phyloP scores from a whole-genome alignment of 805 yeast genomes.

The Kazachstania psychrophila region DNA sequence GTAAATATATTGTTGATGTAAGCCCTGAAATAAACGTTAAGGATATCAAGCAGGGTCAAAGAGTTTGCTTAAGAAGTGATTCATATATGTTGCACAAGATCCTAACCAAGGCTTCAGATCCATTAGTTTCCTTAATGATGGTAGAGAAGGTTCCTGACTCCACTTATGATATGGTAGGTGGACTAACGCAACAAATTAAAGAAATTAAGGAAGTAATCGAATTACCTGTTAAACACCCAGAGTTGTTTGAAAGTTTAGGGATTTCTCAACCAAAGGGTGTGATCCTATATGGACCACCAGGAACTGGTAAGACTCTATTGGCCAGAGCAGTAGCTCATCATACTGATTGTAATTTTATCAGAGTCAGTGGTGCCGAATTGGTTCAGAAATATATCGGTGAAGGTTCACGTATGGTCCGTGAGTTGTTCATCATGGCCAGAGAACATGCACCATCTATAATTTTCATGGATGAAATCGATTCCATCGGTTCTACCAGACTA shows the following conservation, averaged over 20 bases:
- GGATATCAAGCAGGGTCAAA: constrained; percentile 77
- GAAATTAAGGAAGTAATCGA: constrained; percentile 94
- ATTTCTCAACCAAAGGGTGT: constrained; percentile 97
- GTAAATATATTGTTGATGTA: constrained; percentile 89
- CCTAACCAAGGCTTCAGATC: constrained; percentile 91
- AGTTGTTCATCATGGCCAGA: constrained; percentile 91
- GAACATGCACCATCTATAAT: constrained; percentile 96
- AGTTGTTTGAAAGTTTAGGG: constrained; percentile 83
- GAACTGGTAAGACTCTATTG: constrained; percentile 86
- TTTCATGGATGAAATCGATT: constrained; percentile 96
- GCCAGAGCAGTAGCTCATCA: constrained; percentile 98
- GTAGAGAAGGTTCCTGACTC: constrained; percentile 97
- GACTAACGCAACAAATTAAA: constrained; percentile 88
- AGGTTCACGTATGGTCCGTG: constrained; percentile 95
- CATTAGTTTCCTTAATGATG: constrained; percentile 96
- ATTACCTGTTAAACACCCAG: constrained; percentile 93
- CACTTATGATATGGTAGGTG: constrained; percentile 97
- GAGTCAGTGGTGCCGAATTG: constrained; percentile 93
- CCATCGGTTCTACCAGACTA: constrained; percentile 65
- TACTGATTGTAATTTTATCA: constrained; percentile 90
- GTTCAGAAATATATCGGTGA: constrained; percentile 96
- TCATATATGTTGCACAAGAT: constrained; percentile 90
- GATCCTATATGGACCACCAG: constrained; percentile 90
- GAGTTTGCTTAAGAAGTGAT: constrained; percentile 90
- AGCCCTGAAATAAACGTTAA: constrained; percentile 85